Base-by-base conservation (phyloP, 2,329 filamentous ascomycete species). In the Ceratocystis huliohia region DNA sequence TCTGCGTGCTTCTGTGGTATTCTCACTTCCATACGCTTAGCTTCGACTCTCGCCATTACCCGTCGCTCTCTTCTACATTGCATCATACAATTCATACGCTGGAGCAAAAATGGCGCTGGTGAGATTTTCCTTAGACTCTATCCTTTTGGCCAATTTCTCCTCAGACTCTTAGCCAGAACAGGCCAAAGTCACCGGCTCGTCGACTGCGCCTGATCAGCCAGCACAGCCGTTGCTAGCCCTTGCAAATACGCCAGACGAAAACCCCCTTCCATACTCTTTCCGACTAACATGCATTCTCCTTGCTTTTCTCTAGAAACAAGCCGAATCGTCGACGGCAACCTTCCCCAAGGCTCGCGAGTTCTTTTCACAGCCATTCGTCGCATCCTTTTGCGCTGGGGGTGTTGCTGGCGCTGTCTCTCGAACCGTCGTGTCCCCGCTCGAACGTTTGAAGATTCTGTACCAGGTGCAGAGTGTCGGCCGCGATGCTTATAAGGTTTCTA, bases 361-460 rank as follows among this genome's bases (percentile, higher is more conserved):
- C 68, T 66, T 96, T 69, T 88, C 91, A 8, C 88, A 96, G 70
- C 92, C 93, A 3, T 87, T 96, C 48, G 78, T 91, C 44, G 93
- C 94, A 53, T 92, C 94, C 44, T 99, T 99, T 73, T 88, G 95
- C 72, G 94, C 91, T 37, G 94, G 94, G 69, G 94, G 94, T 70
- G 86, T 96, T 25, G 94, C 94, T 17, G 94, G 94, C 67, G 94
- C 94, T 56, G 93, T 99, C n/a, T 97, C 94, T 41, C 85, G 94
- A 74, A 99, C 94, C 28, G 93, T 97, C 61, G 94, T 99, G 3
- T 97, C 93, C 17, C 94, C 94, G 2, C 84, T 99, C 46, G 94
- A 99, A 77, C 86, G 94, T 70, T 82, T 99, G 68, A 97, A 99
- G 79, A 99, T 99, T 71, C 81, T 99, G n/a, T 91, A 96, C 75